A percentile compares a stretch with the other conserved stretches of the same genome.
These are phyloP conservation scores for Geum urbanum DNA, from an alignment of 306 rosid species.

Conservation along the genomic window DNA sequence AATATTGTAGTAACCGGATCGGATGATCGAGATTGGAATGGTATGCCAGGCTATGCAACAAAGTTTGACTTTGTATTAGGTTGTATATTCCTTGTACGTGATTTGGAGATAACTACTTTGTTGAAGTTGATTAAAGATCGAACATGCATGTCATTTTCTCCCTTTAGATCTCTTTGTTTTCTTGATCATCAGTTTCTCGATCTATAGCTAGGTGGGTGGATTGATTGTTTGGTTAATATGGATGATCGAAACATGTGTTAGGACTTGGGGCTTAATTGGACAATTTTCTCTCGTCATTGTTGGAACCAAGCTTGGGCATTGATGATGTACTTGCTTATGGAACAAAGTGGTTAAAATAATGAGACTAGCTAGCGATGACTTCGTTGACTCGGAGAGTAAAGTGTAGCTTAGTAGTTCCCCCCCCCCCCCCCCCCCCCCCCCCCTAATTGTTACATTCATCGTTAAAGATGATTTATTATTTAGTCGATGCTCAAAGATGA, in stretches of 20 bases:
- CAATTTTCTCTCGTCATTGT: too few species aligned
- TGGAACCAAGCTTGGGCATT: background rate
- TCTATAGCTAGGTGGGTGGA: background rate
- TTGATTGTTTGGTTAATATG: background rate
- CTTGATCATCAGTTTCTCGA: background rate
- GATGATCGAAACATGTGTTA: background rate
- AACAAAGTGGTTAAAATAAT: background rate
- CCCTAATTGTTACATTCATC: too few species aligned
- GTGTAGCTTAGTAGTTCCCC: too few species aligned
- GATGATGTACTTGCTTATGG: background rate
- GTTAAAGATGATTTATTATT: too few species aligned
- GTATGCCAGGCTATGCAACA: background rate
- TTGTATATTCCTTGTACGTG: background rate
- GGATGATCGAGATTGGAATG: background rate
- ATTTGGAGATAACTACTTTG: background rate
- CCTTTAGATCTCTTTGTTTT: background rate
- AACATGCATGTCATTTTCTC: background rate
- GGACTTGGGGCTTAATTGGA: background rate
- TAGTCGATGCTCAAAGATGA: too few species aligned
- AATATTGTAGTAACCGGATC: background rate
- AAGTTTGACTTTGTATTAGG: background rate
- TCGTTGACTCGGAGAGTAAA: too few species aligned
- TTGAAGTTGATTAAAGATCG: background rate
- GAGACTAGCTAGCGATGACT: too few species aligned
- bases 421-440: too few species aligned